phyloP scores from a whole-genome alignment of 129 eudicot species.

The Gnaphalium uliginosum region DNA sequence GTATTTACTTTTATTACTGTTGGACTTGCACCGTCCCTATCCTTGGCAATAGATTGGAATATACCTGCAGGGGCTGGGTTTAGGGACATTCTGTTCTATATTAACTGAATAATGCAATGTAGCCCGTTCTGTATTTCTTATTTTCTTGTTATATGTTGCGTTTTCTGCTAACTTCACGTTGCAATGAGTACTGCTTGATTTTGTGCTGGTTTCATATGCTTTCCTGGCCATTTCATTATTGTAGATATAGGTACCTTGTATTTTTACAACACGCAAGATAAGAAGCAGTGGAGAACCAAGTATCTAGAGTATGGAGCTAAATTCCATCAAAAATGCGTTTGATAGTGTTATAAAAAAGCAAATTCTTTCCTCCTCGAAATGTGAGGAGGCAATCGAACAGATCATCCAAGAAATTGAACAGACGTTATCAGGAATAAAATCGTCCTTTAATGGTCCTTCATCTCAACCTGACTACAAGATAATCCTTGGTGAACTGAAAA shows the following conservation, averaged over 20 bases:
- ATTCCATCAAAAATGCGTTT: slow-evolving; percentile 67
- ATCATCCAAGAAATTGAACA: slow-evolving; percentile 61
- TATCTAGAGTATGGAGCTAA: slow-evolving; percentile 60
- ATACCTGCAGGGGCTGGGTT: not conserved
- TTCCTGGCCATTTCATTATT: not conserved
- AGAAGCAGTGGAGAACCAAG: slow-evolving; percentile 20
- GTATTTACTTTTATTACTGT: not conserved
- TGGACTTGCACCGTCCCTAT: not conserved
- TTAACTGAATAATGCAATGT: not conserved
- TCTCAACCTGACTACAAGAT: slow-evolving; percentile 49
- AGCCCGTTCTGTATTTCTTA: not conserved
- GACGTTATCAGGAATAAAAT: slow-evolving; percentile 60
- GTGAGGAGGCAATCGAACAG: slow-evolving; percentile 60
- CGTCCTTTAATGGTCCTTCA: slow-evolving; percentile 31
- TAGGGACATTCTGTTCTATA: not conserved
- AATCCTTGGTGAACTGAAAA: slow-evolving; percentile 57
- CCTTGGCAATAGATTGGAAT: not conserved
- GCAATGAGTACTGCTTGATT: not conserved
- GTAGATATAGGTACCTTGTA: slow-evolving; percentile 2
- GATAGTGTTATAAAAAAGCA: slow-evolving; percentile 81
- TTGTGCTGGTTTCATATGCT: not conserved
- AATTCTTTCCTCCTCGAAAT: slow-evolving; percentile 58
- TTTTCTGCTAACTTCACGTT: not conserved
- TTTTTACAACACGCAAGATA: slow-evolving; percentile 4
- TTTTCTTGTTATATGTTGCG: not conserved